These are phyloP conservation scores for Candida broadrunensis DNA, from an alignment of 805 yeast genomes.

Conservation along the genomic window DNA sequence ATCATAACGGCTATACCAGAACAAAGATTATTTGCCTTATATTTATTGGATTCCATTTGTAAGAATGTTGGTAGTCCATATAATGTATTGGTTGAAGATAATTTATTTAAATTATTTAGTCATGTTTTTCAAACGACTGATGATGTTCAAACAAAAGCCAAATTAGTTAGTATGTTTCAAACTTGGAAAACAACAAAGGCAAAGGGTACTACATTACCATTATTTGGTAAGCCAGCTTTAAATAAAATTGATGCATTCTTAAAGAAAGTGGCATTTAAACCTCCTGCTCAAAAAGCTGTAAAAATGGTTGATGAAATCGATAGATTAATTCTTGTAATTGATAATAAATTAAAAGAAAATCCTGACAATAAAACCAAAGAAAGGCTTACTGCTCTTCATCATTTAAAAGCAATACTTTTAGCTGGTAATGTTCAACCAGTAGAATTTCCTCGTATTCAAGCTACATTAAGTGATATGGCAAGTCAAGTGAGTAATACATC, in stretches of 20 bases:
- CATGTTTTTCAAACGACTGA: constrained; percentile 76
- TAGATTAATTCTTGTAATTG: constrained; percentile 40
- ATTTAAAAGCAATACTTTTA: constrained; percentile 39
- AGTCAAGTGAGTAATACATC: neutral
- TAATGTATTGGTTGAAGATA: constrained; percentile 70
- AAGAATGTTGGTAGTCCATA: constrained; percentile 91
- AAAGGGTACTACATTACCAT: constrained; percentile 55
- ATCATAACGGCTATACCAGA: constrained; percentile 75
- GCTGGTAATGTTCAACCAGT: constrained; percentile 30
- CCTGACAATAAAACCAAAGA: constrained; percentile 42
- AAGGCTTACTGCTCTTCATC: constrained; percentile 42
- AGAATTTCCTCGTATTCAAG: constrained; percentile 37
- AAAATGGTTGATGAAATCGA: constrained; percentile 27
- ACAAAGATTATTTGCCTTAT: constrained; percentile 80
- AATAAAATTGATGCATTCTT: constrained; percentile 73
- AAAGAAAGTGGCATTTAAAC: constrained; percentile 25
- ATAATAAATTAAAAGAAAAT: constrained; percentile 30
- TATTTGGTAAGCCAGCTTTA: constrained; percentile 71
- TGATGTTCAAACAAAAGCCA: constrained; percentile 62
- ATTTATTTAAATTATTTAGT: constrained; percentile 66
- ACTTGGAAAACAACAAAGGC: constrained; percentile 80
- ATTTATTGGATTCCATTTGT: constrained; percentile 85
- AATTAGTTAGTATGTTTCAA: constrained; percentile 72
- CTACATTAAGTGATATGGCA: constrained; percentile 32
- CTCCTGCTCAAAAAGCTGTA: constrained; percentile 1